phyloP scores from a whole-genome alignment of 2,329 filamentous ascomycete genomes.

The Cladosporium sphaerospermum region DNA sequence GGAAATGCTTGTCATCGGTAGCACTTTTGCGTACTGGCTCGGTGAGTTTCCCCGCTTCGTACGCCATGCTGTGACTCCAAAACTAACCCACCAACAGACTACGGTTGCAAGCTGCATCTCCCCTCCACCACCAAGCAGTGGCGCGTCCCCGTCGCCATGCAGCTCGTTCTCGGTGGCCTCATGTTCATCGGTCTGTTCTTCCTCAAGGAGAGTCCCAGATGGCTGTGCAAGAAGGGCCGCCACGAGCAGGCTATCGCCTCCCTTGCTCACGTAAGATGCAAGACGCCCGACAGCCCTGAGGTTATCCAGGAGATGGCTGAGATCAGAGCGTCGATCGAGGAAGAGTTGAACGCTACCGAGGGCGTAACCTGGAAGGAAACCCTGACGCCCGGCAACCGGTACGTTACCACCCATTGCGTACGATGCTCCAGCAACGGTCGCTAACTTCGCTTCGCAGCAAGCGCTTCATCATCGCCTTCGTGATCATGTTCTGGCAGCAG shows the following conservation, averaged over 20 bases:
- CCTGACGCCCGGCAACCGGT: slow-evolving; percentile 12
- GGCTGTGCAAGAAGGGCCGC: slow-evolving; percentile 41
- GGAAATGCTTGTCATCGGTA: slow-evolving; percentile 15
- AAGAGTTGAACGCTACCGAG: slow-evolving; percentile 36
- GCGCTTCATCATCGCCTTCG: slow-evolving; percentile 16
- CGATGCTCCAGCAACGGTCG: slow-evolving; percentile 10
- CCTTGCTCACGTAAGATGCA: slow-evolving; percentile 51
- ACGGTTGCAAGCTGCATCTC: slow-evolving; percentile 10
- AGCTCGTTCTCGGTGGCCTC: slow-evolving; percentile 55
- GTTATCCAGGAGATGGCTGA: slow-evolving; percentile 32
- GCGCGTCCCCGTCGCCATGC: slow-evolving; percentile 56
- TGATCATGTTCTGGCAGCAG: slow-evolving; percentile 17
- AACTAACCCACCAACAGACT: slow-evolving; percentile 14
- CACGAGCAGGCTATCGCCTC: slow-evolving; percentile 48
- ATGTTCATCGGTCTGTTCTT: slow-evolving; percentile 39
- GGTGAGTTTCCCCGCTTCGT: not conserved
- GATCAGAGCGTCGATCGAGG: slow-evolving; percentile 37
- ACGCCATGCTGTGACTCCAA: too few relatives aligned
- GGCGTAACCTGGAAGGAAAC: slow-evolving; percentile 39
- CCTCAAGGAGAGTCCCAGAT: slow-evolving; percentile 29
- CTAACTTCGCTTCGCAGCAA: not conserved
- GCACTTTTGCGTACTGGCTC: slow-evolving; percentile 26
- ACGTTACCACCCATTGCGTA: not conserved
- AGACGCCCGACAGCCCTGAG: slow-evolving; percentile 18
- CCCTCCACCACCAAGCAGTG: slow-evolving; percentile 16